A percentile compares a stretch with the other conserved stretches of the same genome.
These are phyloP conservation scores for Phytophthora multivora DNA, from an alignment of 352 stramenopile genomes.

Conservation along the genomic window DNA sequence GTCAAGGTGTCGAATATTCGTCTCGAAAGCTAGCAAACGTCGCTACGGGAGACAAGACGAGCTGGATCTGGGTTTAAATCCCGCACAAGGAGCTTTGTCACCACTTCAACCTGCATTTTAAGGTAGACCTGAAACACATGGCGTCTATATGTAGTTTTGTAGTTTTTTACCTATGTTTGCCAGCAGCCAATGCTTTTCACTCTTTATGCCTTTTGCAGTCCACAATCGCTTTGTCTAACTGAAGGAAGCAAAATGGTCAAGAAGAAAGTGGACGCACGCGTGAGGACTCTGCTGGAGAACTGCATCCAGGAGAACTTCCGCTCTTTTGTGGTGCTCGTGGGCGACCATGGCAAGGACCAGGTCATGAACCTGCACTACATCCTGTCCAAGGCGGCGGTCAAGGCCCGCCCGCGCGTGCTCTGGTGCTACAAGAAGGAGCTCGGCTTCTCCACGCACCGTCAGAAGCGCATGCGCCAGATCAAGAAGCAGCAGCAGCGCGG, in stretches of 20 bases:
- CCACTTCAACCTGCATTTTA: slow-evolving; percentile 9
- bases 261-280: slow-evolving; percentile 98
- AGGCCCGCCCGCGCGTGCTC: slow-evolving; percentile 95
- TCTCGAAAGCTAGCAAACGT: no score
- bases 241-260: slow-evolving; percentile 92
- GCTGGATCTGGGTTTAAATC: no score
- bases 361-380: slow-evolving; percentile 99
- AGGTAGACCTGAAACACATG: slow-evolving; percentile 11
- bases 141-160: slow-evolving; percentile 7
- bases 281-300: slow-evolving; percentile 98
- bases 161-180: slow-evolving; percentile 6
- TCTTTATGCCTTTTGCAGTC: not conserved
- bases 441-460: slow-evolving; percentile 98
- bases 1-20: no score
- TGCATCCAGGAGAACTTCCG: slow-evolving; percentile 96
- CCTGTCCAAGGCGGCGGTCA: slow-evolving; percentile 94
- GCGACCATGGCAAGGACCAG: slow-evolving; percentile 99
- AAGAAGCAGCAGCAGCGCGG: slow-evolving; percentile 95
- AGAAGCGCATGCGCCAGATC: slow-evolving; percentile 94
- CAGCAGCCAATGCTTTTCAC: slow-evolving; percentile 31
- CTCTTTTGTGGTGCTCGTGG: slow-evolving; percentile 98
- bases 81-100: no score
- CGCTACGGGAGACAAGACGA: no score
- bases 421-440: slow-evolving; percentile 99
- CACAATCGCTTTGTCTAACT: slow-evolving; percentile 10